A percentile compares a stretch with the other conserved stretches of the same genome.
Evolutionary conservation across 2,329 filamentous ascomycete species (phyloP).

Genomic region (Fusarium illudens): DNA sequence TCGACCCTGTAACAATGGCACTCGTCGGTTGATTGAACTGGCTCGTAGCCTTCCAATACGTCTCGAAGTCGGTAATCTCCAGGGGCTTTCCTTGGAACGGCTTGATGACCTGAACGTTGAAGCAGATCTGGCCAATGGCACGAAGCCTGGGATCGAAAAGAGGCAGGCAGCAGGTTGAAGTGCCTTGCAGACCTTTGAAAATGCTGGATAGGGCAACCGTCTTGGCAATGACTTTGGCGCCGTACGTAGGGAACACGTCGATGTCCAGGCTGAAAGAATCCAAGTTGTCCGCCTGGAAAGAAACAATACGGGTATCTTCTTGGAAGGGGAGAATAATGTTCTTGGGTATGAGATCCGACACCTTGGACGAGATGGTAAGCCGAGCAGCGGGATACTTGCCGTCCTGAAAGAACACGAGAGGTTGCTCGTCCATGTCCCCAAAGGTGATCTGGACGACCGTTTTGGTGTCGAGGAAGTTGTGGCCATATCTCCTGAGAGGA

Average conservation of each 20-base stretch:
- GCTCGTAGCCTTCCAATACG: conserved; percentile 98
- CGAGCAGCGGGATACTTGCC: conserved; percentile 95
- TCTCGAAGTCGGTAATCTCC: conserved; percentile 97
- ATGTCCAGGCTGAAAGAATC: conserved; percentile 96
- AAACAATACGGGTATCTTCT: conserved; percentile 91
- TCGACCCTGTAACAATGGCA: conserved; percentile 92
- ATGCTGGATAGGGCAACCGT: conserved; percentile 89
- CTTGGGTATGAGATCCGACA: conserved; percentile 93
- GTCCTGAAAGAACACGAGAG: conserved; percentile 95
- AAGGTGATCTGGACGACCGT: conserved; percentile 95
- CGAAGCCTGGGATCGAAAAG: conserved; percentile 91
- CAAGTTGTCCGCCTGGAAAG: conserved; percentile 94
- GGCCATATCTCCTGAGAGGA: conserved; percentile 90
- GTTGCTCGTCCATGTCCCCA: conserved; percentile 76
- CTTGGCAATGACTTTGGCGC: conserved; percentile 96
- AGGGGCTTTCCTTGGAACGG: conserved; percentile 91
- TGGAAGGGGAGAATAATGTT: conserved; percentile 96
- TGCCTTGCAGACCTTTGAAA: conserved; percentile 79
- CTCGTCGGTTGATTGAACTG: conserved; percentile 83
- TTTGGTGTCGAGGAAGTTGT: conserved; percentile 98
- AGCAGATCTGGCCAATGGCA: conserved; percentile 92
- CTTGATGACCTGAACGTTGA: conserved; percentile 95
- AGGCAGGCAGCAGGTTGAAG: conserved; percentile 82
- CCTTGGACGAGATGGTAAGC: conserved; percentile 94
- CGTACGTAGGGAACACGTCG: conserved; percentile 96